Conservation (phyloP, 1,139 yeast species). For the Nakaseomyces glabratus region DNA sequence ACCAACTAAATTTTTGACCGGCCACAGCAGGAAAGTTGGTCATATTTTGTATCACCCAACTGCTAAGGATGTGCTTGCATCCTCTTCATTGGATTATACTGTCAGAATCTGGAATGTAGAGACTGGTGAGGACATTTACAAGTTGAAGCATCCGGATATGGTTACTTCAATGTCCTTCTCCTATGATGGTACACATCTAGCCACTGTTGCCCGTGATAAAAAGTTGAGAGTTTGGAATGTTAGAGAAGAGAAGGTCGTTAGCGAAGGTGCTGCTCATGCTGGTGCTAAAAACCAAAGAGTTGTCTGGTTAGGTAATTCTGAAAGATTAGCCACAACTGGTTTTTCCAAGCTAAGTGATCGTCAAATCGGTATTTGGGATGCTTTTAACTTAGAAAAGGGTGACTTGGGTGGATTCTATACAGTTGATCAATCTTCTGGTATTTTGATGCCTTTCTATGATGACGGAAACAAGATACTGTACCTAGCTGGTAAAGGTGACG, state of each 20-base stretch:
- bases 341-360: slow-evolving; percentile 89
- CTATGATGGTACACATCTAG: slow-evolving; percentile 77
- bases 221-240: slow-evolving; percentile 86
- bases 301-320: slow-evolving; percentile 80
- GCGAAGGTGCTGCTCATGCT: slow-evolving; percentile 83
- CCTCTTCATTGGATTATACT: slow-evolving; percentile 82
- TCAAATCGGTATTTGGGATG: slow-evolving; percentile 90
- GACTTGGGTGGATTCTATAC: slow-evolving; percentile 82
- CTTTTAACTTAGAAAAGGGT: slow-evolving; percentile 61
- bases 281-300: slow-evolving; percentile 90
- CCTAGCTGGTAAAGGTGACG: slow-evolving; percentile 97
- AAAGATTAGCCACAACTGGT: slow-evolving; percentile 90
- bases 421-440: slow-evolving; percentile 87
- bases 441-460: slow-evolving; percentile 84
- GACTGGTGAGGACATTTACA: slow-evolving; percentile 59
- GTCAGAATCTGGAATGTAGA: slow-evolving; percentile 86
- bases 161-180: slow-evolving; percentile 87
- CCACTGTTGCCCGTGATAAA: slow-evolving; percentile 90
- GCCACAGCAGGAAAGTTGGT: slow-evolving; percentile 95
- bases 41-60: slow-evolving; percentile 84
- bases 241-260: slow-evolving; percentile 58
- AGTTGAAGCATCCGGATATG: slow-evolving; percentile 78
- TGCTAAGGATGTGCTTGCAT: slow-evolving; percentile 77
- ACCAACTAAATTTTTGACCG: slow-evolving; percentile 62
- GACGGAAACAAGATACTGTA: slow-evolving; percentile 70